These are phyloP conservation scores for Ustulina deusta DNA, from an alignment of 2,329 filamentous ascomycete genomes.

Conservation along the genomic window DNA sequence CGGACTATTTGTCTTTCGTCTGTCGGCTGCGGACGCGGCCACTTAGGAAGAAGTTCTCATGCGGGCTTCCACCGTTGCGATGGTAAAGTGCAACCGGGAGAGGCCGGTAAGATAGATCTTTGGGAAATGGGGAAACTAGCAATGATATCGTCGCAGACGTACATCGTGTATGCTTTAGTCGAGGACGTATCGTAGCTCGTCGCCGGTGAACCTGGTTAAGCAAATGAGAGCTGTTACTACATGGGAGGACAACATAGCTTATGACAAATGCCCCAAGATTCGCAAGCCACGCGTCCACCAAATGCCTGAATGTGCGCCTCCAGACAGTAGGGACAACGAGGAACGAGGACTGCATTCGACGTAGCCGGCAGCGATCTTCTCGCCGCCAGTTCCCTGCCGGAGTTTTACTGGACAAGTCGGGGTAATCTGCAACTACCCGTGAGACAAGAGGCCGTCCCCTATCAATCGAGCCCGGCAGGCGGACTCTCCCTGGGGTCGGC, in stretches of 20 bases:
- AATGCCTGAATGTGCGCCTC: slow-evolving; percentile 4
- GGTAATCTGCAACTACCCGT: slow-evolving; percentile 46
- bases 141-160: slow-evolving; percentile 21
- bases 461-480: slow-evolving; percentile 41
- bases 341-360: slow-evolving; percentile 26
- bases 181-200: slow-evolving; percentile 15
- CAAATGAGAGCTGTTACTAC: neutral
- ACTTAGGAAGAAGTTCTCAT: slow-evolving; percentile 36
- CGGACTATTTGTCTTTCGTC: slow-evolving; percentile 21
- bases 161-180: neutral
- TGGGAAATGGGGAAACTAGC: slow-evolving; percentile 22
- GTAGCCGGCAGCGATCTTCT: slow-evolving; percentile 29
- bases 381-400: slow-evolving; percentile 36
- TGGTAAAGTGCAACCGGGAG: slow-evolving; percentile 25
- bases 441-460: slow-evolving; percentile 37
- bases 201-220: neutral
- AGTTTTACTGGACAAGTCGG: slow-evolving; percentile 36
- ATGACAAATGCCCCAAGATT: slow-evolving; percentile 8
- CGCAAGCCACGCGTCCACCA: slow-evolving; percentile 10
- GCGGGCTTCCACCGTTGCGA: slow-evolving; percentile 35
- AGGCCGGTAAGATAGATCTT: slow-evolving; percentile 21
- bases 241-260: neutral
- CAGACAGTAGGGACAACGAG: slow-evolving; percentile 11
- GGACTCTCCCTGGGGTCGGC: slow-evolving; percentile 40
- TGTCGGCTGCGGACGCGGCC: slow-evolving; percentile 37